Evolutionary conservation across 345 rosid genomes (phyloP).

Genomic region (Pugionium dolabratum): DNA sequence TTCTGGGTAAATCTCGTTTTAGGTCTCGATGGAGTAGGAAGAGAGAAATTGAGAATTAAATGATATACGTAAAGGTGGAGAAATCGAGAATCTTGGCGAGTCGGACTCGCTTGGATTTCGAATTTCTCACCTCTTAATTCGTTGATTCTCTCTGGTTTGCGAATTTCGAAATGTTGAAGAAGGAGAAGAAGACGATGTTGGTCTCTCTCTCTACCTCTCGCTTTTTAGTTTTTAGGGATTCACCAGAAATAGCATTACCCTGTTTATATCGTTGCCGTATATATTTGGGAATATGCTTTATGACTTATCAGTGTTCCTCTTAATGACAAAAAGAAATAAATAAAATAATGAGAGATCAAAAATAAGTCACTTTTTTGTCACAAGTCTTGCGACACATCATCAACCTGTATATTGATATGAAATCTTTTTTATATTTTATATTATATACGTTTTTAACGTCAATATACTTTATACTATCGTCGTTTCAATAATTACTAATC

Average conservation of each 20-base stretch:
- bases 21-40: neutral
- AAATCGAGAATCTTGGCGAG: constrained; percentile 44
- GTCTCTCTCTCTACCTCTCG: constrained; percentile 21
- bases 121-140: constrained; percentile 26
- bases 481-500: constrained; percentile 27
- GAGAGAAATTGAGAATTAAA: neutral
- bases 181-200: constrained; percentile 16
- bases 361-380: neutral
- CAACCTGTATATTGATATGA: constrained; percentile 7
- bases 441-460: too few relatives aligned
- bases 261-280: constrained; percentile 32
- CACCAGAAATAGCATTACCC: constrained; percentile 31
- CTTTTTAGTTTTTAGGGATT: constrained; percentile 26
- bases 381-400: neutral
- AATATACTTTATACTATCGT: too few relatives aligned
- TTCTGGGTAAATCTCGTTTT: neutral
- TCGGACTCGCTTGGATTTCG: constrained; percentile 32
- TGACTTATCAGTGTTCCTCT: constrained; percentile 1
- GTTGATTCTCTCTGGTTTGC: constrained; percentile 21
- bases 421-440: too few relatives aligned
- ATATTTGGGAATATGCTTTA: constrained; percentile 34
- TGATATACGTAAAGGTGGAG: neutral
- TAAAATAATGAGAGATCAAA: neutral
- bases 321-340: neutral
- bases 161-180: constrained; percentile 9